A percentile compares a stretch with the other conserved stretches of the same genome.
Evolutionary conservation across 1,284 basidiomycete species (phyloP).

Genomic region (Trametes polyzona): DNA sequence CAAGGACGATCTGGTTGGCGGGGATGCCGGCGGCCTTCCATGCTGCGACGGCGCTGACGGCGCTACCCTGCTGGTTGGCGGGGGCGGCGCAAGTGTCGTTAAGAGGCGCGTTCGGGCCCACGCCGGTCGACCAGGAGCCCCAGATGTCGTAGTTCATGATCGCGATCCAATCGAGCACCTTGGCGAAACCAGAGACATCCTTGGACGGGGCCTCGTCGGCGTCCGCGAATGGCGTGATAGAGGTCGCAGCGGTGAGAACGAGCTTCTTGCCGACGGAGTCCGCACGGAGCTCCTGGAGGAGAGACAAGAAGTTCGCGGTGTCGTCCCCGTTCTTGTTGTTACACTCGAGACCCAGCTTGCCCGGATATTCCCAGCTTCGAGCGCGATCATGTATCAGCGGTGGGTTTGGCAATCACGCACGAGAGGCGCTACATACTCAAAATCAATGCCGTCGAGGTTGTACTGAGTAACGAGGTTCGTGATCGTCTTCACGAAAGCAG

Average conservation of each 20-base stretch:
- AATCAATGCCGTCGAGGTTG: slow-evolving; percentile 78
- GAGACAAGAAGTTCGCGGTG: slow-evolving; percentile 71
- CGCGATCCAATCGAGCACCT: slow-evolving; percentile 78
- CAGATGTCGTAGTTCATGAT: slow-evolving; percentile 92
- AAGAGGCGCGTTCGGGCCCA: slow-evolving; percentile 85
- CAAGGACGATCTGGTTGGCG: slow-evolving; percentile 77
- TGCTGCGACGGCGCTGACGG: slow-evolving; percentile 67
- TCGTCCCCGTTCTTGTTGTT: slow-evolving; percentile 70
- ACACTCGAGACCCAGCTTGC: slow-evolving; percentile 68
- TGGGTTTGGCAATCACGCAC: neutral
- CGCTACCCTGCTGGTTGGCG: slow-evolving; percentile 72
- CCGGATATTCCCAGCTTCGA: slow-evolving; percentile 87
- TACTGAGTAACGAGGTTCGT: slow-evolving; percentile 60
- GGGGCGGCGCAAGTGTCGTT: slow-evolving; percentile 72
- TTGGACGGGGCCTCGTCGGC: slow-evolving; percentile 56
- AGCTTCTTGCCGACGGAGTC: slow-evolving; percentile 60
- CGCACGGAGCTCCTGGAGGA: slow-evolving; percentile 74
- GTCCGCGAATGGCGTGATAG: slow-evolving; percentile 70
- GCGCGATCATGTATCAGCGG: neutral
- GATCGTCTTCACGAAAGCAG: slow-evolving; percentile 72
- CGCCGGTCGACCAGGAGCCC: slow-evolving; percentile 46
- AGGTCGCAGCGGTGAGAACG: slow-evolving; percentile 76
- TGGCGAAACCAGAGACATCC: slow-evolving; percentile 72
- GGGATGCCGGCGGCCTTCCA: slow-evolving; percentile 86
- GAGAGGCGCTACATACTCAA: slow-evolving; percentile 57